Conservation (phyloP, 1,284 basidiomycete species). For the Xerocomus minutiporus region DNA sequence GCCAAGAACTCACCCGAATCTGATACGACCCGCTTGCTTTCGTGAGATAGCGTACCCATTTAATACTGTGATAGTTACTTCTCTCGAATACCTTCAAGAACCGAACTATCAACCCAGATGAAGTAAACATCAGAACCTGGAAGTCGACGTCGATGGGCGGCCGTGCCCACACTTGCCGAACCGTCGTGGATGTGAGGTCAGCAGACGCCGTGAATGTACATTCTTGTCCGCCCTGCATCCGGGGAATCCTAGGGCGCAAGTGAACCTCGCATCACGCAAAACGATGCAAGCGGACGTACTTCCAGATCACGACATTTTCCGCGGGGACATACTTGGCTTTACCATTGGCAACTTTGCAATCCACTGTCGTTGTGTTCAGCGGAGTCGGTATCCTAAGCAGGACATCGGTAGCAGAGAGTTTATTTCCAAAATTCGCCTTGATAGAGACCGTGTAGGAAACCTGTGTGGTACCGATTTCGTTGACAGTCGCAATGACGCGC, state of each 20-base stretch:
- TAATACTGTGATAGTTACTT: constrained; percentile 86
- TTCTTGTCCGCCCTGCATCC: constrained; percentile 91
- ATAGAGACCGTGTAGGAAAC: constrained; percentile 91
- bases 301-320: constrained; percentile 97
- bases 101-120: constrained; percentile 91
- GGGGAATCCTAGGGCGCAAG: constrained; percentile 65
- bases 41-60: constrained; percentile 89
- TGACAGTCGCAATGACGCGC: constrained; percentile 86
- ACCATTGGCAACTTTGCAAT: constrained; percentile 86
- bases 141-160: constrained; percentile 98
- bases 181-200: constrained; percentile 80
- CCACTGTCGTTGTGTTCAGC: constrained; percentile 87
- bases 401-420: constrained; percentile 91
- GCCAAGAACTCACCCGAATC: constrained; percentile 59
- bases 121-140: constrained; percentile 97
- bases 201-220: constrained; percentile 83
- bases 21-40: constrained; percentile 86
- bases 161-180: constrained; percentile 91
- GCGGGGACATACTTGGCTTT: constrained; percentile 97
- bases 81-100: constrained; percentile 99
- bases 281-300: constrained; percentile 56
- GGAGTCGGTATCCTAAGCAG: constrained; percentile 94
- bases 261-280: constrained; percentile 1
- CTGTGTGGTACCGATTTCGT: constrained; percentile 85
- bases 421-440: constrained; percentile 86